A percentile compares a stretch with the other conserved stretches of the same genome.
These are phyloP conservation scores for Penicillium italicum DNA, from an alignment of 2,329 filamentous ascomycete genomes.

Conservation along the genomic window DNA sequence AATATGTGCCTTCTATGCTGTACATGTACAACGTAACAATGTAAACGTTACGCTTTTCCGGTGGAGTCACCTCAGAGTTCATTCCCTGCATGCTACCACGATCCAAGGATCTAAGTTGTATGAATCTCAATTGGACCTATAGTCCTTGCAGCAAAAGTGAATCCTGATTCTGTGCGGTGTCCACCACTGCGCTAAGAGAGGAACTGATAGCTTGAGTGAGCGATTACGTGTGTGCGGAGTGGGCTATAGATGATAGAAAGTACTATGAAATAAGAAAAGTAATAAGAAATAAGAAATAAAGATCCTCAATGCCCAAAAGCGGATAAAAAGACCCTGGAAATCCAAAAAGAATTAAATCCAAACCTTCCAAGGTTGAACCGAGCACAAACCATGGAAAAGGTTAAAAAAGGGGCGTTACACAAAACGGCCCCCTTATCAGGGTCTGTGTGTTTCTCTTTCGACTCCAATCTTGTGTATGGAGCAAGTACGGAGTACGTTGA, in stretches of 20 bases:
- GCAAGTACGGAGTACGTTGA: background rate
- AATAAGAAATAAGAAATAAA: constrained; percentile 11
- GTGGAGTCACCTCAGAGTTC: constrained; percentile 11
- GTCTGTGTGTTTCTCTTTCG: constrained; percentile 14
- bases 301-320: constrained; percentile 9
- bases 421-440: constrained; percentile 12
- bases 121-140: constrained; percentile 8
- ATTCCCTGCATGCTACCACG: constrained; percentile 17
- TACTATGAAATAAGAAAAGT: background rate
- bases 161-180: constrained; percentile 10
- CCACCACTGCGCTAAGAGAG: constrained; percentile 4
- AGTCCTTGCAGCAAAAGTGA: constrained; percentile 5
- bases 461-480: background rate
- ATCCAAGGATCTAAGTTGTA: constrained; percentile 14
- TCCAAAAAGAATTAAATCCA: constrained; percentile 6
- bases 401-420: constrained; percentile 6
- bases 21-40: too few species aligned
- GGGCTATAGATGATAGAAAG: background rate
- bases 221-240: background rate
- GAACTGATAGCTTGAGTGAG: background rate
- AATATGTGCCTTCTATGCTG: background rate
- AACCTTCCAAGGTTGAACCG: background rate
- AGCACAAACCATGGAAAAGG: background rate
- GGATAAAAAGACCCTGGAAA: constrained; percentile 20
- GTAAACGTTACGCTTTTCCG: background rate